These are phyloP conservation scores for Raphidocelis subcapitata DNA, from an alignment of 139 green algal genomes.

Conservation along the genomic window DNA sequence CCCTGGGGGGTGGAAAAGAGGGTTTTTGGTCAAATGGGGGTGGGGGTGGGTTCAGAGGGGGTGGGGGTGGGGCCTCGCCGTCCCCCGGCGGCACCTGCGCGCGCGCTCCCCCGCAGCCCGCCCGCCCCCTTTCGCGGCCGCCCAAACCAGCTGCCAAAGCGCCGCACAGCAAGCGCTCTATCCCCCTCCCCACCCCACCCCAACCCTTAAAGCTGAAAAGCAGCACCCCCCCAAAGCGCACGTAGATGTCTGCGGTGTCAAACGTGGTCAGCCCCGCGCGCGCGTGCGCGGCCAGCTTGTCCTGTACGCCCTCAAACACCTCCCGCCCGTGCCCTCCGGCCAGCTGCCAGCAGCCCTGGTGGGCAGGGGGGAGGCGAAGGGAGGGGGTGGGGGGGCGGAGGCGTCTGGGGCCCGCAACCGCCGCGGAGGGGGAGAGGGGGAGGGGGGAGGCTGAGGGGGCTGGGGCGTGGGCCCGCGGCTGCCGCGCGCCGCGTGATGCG, in stretches of 20 bases:
- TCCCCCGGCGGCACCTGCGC: too few relatives aligned
- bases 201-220: not conserved
- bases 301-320: slow-evolving; percentile 48
- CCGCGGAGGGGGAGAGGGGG: too few relatives aligned
- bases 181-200: too few relatives aligned
- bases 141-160: too few relatives aligned
- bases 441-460: not conserved
- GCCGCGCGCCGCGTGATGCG: not conserved
- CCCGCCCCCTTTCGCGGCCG: too few relatives aligned
- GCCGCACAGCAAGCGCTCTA: too few relatives aligned
- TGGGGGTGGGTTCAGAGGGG: too few relatives aligned
- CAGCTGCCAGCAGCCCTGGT: slow-evolving; percentile 72
- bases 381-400: not conserved
- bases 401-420: not conserved
- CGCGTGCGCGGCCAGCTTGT: slow-evolving; percentile 58
- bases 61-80: too few relatives aligned
- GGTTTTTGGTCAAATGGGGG: too few relatives aligned
- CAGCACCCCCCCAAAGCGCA: slow-evolving; percentile 46
- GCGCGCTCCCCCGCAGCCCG: too few relatives aligned
- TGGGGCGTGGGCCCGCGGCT: not conserved
- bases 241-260: slow-evolving; percentile 79
- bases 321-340: slow-evolving; percentile 60
- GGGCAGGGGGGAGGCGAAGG: not conserved
- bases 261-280: slow-evolving; percentile 65
- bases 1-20: too few relatives aligned